Base-by-base conservation (phyloP, 108 stramenopile genomes). In the Discostella pseudostelligera region DNA sequence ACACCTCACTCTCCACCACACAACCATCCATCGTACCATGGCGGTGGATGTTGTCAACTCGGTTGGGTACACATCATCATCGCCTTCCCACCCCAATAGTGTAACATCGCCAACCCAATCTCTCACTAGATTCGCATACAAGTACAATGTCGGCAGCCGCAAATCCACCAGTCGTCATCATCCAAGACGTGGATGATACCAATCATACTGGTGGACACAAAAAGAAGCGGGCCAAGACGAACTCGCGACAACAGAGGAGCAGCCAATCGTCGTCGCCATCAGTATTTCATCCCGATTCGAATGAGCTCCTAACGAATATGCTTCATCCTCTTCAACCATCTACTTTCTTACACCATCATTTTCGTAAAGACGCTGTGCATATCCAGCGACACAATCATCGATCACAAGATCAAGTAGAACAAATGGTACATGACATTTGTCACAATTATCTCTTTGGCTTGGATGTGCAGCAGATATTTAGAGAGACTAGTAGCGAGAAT, bases 401-500 rank as follows among this genome's bases (percentile, higher is more conserved):
- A 19, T 45, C 49, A n/a, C 36, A 56, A 29, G 54, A 49, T 17
- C 53, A 45, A 16, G 47, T 59, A 9, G 58, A 65, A 53, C 60
- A 67, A n/a, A 17, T 83, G 39, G 65, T 75, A 7, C 10, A 47
- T 13, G 40, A 61, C 37, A 81, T 87, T 25, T 47, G 62, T 42
- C 26, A 86, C 14, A 59, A 72, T 32, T 56, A 75, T 46, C 71
- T 92, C 48, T 85, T 72, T 50, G 70, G 73, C 37, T 66, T 89
- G 17, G 77, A 90, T 70, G 50, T 71, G 1, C 62, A 59, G 37
- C 39, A 56, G 20, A 82, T 93, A 49, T 76, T 93, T 37, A 65
- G 63, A 48, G 85, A 93, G 65, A 87, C 83, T 6, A 86, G 85
- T 37, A 78, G 76, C 20, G 86, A 90, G 9, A 78, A 80, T 60